Conservation (phyloP, 225 moss, liverwort and hornwort genomes). For the Antitrichia curtipendula region DNA sequence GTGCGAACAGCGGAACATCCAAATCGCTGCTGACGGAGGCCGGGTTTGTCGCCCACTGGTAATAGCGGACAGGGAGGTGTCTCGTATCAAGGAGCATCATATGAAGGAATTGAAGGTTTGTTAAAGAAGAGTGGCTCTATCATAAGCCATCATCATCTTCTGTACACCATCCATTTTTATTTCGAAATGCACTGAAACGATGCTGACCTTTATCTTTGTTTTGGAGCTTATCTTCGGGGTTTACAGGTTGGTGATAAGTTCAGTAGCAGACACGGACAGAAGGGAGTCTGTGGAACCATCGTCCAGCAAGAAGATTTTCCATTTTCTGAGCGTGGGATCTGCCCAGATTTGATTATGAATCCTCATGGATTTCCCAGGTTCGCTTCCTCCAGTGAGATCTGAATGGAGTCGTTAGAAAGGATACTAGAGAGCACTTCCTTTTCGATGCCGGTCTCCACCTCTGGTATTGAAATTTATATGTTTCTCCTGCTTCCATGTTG, state of each 20-base stretch:
- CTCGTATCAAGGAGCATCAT: constrained; percentile 94
- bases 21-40: constrained; percentile 91
- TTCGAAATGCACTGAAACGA: background rate
- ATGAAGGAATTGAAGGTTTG: constrained; percentile 91
- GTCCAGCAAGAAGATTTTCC: constrained; percentile 97
- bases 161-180: background rate
- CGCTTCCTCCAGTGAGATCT: background rate
- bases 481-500: background rate
- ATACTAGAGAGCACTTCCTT: background rate
- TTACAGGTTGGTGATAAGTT: constrained; percentile 94
- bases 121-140: background rate
- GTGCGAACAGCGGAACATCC: constrained; percentile 65
- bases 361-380: constrained; percentile 99
- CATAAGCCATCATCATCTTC: background rate
- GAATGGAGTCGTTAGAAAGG: background rate
- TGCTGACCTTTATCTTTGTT: background rate
- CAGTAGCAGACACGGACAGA: constrained; percentile 95
- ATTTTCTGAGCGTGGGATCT: constrained; percentile 88
- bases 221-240: background rate
- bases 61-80: constrained; percentile 69
- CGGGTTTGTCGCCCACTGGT: constrained; percentile 86
- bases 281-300: constrained; percentile 91
- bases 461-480: background rate
- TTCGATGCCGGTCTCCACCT: background rate
- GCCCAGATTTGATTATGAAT: constrained; percentile 98